A percentile compares a stretch with the other conserved stretches of the same genome.
These are phyloP conservation scores for Cordyceps javanica DNA, from an alignment of 2,329 filamentous ascomycete species.

Conservation along the genomic window DNA sequence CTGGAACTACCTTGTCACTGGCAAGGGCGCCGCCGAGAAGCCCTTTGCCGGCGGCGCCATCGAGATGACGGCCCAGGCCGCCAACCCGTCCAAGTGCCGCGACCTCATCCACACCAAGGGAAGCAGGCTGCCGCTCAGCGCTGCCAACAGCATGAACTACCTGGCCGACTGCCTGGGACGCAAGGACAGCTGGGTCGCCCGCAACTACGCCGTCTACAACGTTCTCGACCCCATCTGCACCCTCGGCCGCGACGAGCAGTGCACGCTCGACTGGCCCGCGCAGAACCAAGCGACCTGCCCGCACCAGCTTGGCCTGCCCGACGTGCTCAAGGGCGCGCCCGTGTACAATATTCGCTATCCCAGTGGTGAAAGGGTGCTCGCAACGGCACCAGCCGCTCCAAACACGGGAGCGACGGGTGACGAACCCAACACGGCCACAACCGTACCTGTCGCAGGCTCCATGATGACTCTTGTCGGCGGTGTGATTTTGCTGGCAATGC, in stretches of 20 bases:
- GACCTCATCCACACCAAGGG: constrained; percentile 40
- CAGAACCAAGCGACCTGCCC: constrained; percentile 40
- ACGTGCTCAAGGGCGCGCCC: constrained; percentile 28
- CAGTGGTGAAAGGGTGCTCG: constrained; percentile 35
- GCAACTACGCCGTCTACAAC: constrained; percentile 45
- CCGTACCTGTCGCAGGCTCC: neutral
- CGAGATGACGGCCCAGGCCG: constrained; percentile 40
- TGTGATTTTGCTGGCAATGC: neutral
- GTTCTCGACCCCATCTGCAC: constrained; percentile 44
- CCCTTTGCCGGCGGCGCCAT: constrained; percentile 43
- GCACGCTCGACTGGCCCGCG: constrained; percentile 36
- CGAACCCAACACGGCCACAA: neutral
- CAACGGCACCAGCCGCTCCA: constrained; percentile 12
- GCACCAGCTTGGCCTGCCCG: constrained; percentile 34
- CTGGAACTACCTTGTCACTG: constrained; percentile 45
- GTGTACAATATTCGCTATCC: constrained; percentile 45
- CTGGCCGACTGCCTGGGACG: constrained; percentile 38
- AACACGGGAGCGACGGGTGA: neutral
- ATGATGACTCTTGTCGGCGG: neutral
- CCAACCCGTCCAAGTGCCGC: constrained; percentile 39
- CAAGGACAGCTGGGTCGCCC: constrained; percentile 38
- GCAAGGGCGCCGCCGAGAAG: constrained; percentile 37
- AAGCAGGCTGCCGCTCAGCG: constrained; percentile 36
- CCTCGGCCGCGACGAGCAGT: constrained; percentile 39
- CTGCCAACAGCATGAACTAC: constrained; percentile 48